Base-by-base conservation (phyloP, 1,284 basidiomycete species). In the Moesziomyces antarcticus region DNA sequence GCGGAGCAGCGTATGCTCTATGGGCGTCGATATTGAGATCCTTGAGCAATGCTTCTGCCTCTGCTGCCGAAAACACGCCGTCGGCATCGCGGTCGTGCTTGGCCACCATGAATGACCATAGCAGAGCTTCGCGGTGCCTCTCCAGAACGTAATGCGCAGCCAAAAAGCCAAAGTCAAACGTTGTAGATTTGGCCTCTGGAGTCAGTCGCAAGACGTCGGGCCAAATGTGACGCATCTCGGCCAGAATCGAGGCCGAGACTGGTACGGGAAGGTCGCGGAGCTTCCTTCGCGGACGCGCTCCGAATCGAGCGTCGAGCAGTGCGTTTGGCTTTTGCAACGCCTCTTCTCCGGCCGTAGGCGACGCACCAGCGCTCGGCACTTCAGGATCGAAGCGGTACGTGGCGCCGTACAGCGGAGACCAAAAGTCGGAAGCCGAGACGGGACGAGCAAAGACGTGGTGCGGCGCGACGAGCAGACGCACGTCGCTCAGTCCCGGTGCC, bases 21-120 rank as follows among this genome's bases (percentile, higher is more conserved):
- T 46, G 20, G 2, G 43, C 18, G 2, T n/a, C 33, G 11, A 46
- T 46, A 16, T 57, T 61, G 3, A 71, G 61, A 16, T 71, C 68
- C 14, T 21, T 18, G 16, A 71, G 46, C 41, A 71, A 33, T 1
- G 57, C 62, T 6, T 52, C 18, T 0, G 52, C 47, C 46, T 71
- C 68, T 10, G 42, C 18, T 0, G 25, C 5, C 2, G 61, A 65
- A 27, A 56, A 57, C 13, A 42, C 25, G 2, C 61, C 68, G 24
- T 71, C 54, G 9, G 25, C 62, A 42, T 71, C 68, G 13, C 42
- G 48, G 21, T 71, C 68, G 22, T 71, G 68, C 35, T 53, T 65
- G 30, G 68, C 68, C 5, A 71, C 54, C 5, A 71, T 16, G 47
- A 71, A 64, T 0, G 68, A 71, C 68, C 68, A 71, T 16, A 71